Percentiles rank a stretch among this genome's conserved stretches.
Evolutionary conservation across 345 rosid species (phyloP).

Genomic region (Rubroshorea leprosula): DNA sequence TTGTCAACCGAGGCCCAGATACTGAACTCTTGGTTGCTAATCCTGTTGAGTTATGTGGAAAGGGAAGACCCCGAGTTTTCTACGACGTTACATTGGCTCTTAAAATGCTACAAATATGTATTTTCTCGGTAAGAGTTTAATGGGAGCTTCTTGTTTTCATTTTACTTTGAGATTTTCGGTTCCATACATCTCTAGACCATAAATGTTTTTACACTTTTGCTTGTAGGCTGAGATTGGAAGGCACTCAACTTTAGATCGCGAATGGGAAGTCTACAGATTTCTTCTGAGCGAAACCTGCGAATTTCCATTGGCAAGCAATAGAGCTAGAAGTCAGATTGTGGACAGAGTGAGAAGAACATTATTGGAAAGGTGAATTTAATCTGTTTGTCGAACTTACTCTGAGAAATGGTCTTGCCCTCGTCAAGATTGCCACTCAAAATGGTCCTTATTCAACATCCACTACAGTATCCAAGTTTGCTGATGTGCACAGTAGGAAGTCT

Average conservation of each 20-base stretch:
- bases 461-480: not conserved
- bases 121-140: constrained; percentile 47
- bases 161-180: too few species aligned
- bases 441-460: not conserved
- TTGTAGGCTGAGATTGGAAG: constrained; percentile 70
- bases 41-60: constrained; percentile 73
- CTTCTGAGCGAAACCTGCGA: constrained; percentile 56
- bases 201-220: not conserved
- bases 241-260: constrained; percentile 40
- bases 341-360: constrained; percentile 53
- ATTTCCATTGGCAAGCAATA: constrained; percentile 39
- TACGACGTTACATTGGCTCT: constrained; percentile 61
- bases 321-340: constrained; percentile 47
- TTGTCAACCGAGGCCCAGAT: constrained; percentile 66
- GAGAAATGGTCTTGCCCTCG: not conserved
- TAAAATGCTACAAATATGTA: constrained; percentile 54
- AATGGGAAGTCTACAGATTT: constrained; percentile 83
- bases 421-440: not conserved
- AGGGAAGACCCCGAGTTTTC: constrained; percentile 76
- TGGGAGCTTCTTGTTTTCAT: not conserved
- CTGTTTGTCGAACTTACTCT: not conserved
- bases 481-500: not conserved
- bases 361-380: constrained; percentile 57
- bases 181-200: not conserved
- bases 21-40: constrained; percentile 64